These are phyloP conservation scores for Monosporozyma yasuniensis DNA, from an alignment of 805 yeast genomes.

Conservation along the genomic window DNA sequence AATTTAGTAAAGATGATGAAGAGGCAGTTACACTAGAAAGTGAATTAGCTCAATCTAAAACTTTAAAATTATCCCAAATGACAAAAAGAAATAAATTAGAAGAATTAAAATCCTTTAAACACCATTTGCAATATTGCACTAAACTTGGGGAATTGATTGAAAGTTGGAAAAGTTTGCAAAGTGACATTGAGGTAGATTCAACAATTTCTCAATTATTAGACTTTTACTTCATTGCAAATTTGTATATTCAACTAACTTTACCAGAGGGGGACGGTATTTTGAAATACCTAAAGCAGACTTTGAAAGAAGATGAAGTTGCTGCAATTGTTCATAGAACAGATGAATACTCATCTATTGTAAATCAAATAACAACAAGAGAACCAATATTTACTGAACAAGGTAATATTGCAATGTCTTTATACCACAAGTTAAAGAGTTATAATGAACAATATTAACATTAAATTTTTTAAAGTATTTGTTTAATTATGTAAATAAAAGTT, in stretches of 20 bases:
- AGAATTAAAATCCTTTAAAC: constrained; percentile 17
- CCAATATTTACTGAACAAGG: constrained; percentile 25
- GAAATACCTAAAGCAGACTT: constrained; percentile 9
- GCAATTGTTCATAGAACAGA: constrained; percentile 6
- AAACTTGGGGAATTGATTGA: constrained; percentile 13
- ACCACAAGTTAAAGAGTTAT: constrained; percentile 5
- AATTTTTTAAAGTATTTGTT: background rate
- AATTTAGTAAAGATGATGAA: background rate
- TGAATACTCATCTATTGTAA: background rate
- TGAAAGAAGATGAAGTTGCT: constrained; percentile 10
- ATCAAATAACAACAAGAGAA: background rate
- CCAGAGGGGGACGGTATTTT: constrained; percentile 18
- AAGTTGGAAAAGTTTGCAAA: constrained; percentile 17
- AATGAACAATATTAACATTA: background rate
- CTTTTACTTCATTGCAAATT: constrained; percentile 19
- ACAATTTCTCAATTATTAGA: constrained; percentile 8
- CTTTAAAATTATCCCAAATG: constrained; percentile 21
- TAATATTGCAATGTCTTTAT: constrained; percentile 21
- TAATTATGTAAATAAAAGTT: background rate
- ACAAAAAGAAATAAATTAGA: constrained; percentile 12
- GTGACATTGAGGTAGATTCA: background rate
- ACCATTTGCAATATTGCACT: constrained; percentile 13
- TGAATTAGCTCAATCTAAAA: constrained; percentile 25
- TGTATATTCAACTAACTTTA: constrained; percentile 18
- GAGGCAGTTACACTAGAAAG: background rate